Evolutionary conservation across 441 rosid genomes (phyloP).

Genomic region (Populus trichocarpa): DNA sequence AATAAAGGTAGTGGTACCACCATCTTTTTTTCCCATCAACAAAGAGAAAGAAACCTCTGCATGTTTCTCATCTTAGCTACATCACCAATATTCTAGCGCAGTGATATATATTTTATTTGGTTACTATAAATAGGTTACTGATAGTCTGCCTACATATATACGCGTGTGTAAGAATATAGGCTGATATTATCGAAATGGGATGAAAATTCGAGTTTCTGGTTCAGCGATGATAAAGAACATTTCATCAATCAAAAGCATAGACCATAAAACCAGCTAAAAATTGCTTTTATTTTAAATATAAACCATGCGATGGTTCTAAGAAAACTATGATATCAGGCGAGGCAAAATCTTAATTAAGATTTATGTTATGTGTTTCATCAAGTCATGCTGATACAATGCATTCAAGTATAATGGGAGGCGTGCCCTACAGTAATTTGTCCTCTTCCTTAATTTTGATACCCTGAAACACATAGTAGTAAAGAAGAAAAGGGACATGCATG

Average conservation of each 20-base stretch:
- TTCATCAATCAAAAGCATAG: background rate
- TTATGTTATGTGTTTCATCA: background rate
- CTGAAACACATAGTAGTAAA: slow-evolving; percentile 14
- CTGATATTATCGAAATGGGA: background rate
- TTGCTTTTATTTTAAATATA: background rate
- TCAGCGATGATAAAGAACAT: background rate
- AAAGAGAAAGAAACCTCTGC: slow-evolving; percentile 6
- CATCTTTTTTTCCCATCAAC: slow-evolving; percentile 11
- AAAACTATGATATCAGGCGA: too few relatives aligned
- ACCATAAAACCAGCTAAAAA: background rate
- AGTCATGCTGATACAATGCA: background rate
- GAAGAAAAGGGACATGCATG: slow-evolving; percentile 24
- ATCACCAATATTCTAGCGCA: background rate
- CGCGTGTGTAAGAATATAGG: background rate
- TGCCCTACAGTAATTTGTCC: background rate
- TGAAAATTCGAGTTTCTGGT: background rate
- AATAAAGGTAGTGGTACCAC: slow-evolving; percentile 41
- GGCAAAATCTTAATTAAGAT: too few relatives aligned
- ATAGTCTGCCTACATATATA: background rate
- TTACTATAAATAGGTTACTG: background rate
- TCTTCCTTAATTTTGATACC: background rate
- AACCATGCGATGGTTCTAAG: background rate
- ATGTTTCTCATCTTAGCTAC: slow-evolving; percentile 11
- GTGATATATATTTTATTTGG: background rate
- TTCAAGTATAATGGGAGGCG: background rate